These are phyloP conservation scores for Pseudogymnoascus sp. DNA, from an alignment of 2,329 filamentous ascomycete genomes.

Conservation along the genomic window DNA sequence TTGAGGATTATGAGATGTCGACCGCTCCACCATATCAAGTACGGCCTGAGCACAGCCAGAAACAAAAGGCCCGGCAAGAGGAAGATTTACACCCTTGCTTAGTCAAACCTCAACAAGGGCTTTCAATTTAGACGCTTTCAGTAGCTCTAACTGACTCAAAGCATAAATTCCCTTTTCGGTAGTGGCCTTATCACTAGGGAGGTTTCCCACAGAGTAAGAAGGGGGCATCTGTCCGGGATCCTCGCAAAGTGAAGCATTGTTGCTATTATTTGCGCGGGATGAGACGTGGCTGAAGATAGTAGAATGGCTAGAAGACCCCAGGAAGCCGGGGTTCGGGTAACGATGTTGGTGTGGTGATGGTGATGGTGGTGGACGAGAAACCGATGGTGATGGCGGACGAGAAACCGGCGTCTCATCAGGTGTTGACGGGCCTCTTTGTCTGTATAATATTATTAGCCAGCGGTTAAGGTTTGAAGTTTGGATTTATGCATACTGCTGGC, in stretches of 20 bases:
- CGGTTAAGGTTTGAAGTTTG: not conserved
- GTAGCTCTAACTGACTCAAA: not conserved
- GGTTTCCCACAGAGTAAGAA: not conserved
- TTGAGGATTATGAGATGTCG: not conserved
- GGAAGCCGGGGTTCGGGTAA: not conserved
- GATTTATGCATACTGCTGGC: not conserved
- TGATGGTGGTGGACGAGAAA: too few species aligned
- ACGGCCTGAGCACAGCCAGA: not conserved
- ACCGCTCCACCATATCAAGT: not conserved
- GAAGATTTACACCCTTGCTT: conserved; percentile 4
- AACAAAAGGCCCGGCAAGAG: conserved; percentile 9
- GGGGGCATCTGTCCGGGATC: not conserved
- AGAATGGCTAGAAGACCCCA: not conserved
- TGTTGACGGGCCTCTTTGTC: not conserved
- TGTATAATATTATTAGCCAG: not conserved
- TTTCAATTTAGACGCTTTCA: not conserved
- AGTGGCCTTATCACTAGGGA: not conserved
- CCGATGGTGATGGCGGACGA: not conserved
- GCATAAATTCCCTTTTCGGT: not conserved
- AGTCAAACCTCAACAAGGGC: conserved; percentile 1
- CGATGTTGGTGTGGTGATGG: not conserved
- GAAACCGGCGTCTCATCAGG: not conserved
- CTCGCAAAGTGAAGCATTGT: not conserved
- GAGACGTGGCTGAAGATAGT: not conserved
- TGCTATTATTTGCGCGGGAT: not conserved